Base-by-base conservation (phyloP, 1,284 basidiomycete genomes). In the Ceratobasidium theobromae region DNA sequence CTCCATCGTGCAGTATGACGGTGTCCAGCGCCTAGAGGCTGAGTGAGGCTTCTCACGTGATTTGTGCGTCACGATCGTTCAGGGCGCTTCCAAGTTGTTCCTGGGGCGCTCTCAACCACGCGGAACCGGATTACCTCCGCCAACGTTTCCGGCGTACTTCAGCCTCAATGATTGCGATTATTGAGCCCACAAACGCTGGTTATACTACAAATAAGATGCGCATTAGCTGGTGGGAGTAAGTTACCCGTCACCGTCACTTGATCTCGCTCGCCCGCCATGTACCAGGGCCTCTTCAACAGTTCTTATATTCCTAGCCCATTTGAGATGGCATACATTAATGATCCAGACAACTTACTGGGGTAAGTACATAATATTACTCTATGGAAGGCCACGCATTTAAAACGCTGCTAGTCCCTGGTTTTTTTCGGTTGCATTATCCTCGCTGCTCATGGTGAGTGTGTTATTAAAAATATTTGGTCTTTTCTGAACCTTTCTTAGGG, bases 321-420 rank as follows among this genome's bases (percentile, higher is more conserved):
- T 32, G 54, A 57, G 41, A 11, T 46, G 28, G 41, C 21, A 27
- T 57, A 18, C 40, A 57, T 57, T n/a, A 16, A 23, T n/a, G 54
- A 57, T 28, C 54, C 54, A 30, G 40, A 32, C n/a, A 57, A 57
- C 41, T 21, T 46, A 21, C 30, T 57, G 27, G 53, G 38, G 41
- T 57, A 25, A 57, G n/a, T 18, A 8, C 2, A 32, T 30, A 5
- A 30, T 23, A 5, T 16, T 25, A 33, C 23, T 21, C 25, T 38
- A 46, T 46, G 11, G 14, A 46, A 46, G n/a, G n/a, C 6, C 43
- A 18, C 6, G 5, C 9, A n/a, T 28, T n/a, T 27, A 41, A 12
- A 2, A 40, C 4, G 12, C 9, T 48, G 14, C 25, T 33, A 58
- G 55, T 27, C 55, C 55, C 6, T 46, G 27, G 43, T 57, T 46